Evolutionary conservation across 768 basidiomycete species (phyloP), one percentile per base, ranked within the genome.

Genomic region (Pisolithus tinctorius): DNA sequence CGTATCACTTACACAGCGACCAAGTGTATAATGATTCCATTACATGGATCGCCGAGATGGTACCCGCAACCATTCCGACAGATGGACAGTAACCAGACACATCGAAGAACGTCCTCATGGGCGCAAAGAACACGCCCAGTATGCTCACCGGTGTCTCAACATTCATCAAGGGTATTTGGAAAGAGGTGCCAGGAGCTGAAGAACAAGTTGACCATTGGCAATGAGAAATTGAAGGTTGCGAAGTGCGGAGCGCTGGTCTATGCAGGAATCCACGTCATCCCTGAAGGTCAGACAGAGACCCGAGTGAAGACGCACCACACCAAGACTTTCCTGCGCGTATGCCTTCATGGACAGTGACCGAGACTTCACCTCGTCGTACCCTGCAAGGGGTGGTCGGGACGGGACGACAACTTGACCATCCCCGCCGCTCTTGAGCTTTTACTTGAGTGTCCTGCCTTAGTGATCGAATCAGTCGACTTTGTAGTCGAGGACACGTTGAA

Each of bases 341-440:
- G 81, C 81, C 61, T 88, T 90, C 89, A 91, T 92, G 50, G 80
- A 74, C 23, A 91, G 68, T 23, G 92, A 64, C 9, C 89, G 80
- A 3, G 87, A 86, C 60, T 89, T 90, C 25, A 92, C 88, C 34
- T 89, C 88, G 2, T 88, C 84, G 60, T 91, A 91, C 0, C 84
- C 82, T 4, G 70, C 58, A 29, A 93, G 70, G 2, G 84, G 87
- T 0, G 90, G 90, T 20, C 86, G 79, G 44, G 92, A 81, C 4
- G 70, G 65, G n/a, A 92, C 75, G 3, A 61, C 65, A 0, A 84
- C 78, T 8, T 71, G 72, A 29, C 62, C 58, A 56, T 78, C 73
- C 7, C 67, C 61, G 1, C 76, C 74, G 23, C 64, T 61, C 58
- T 80, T 81, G 45, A 81, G 63, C 8, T 75, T 75, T 64, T 87